Base-by-base conservation (phyloP, 1,284 basidiomycete species). In the Gymnopus androsaceus region DNA sequence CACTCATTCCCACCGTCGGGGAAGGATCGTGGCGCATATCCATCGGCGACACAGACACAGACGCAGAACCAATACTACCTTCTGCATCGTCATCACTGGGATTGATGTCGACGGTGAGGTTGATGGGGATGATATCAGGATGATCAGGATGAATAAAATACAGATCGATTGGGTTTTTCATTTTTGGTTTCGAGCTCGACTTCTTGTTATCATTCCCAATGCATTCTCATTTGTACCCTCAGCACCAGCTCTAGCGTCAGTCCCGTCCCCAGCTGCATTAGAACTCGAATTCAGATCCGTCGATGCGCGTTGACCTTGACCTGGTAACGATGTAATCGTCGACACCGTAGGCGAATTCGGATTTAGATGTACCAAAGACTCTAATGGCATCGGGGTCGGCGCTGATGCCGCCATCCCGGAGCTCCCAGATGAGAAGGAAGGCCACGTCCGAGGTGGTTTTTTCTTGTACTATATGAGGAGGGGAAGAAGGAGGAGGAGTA, bases 331-430 rank as follows among this genome's bases (percentile, higher is more conserved):
- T 51, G 30, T 31, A 31, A 34, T 30, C 6, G 31, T 33, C 6
- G 31, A 14, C 59, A 71, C 59, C 3, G 74, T 70, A 0, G 82
- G 81, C 61, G 82, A 84, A 1, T 82, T 77, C 0, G 84, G 81
- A 55, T 82, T 85, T 11, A 83, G 83, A 64, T 85, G 83, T 4
- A 85, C 82, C 8, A 86, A 74, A 2, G 80, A 80, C 50, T 86
- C 82, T 37, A 87, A 81, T 2, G 82, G 76, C 73, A 85, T 77
- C 11, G 74, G 69, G 0, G 72, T 55, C n/a, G n/a, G n/a, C n/a
- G n/a, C n/a, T n/a, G n/a, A n/a, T n/a, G n/a, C n/a, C n/a, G n/a
- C n/a, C n/a, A n/a, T n/a, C n/a, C n/a, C n/a, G n/a, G n/a, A 30
- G 57, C 56, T 4, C 60, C 49, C 11, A 59, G 56, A 6, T 59